Percentiles rank a stretch among this genome's conserved stretches.
Conservation (phyloP, 768 basidiomycete species). For the Artomyces pyxidatus region DNA sequence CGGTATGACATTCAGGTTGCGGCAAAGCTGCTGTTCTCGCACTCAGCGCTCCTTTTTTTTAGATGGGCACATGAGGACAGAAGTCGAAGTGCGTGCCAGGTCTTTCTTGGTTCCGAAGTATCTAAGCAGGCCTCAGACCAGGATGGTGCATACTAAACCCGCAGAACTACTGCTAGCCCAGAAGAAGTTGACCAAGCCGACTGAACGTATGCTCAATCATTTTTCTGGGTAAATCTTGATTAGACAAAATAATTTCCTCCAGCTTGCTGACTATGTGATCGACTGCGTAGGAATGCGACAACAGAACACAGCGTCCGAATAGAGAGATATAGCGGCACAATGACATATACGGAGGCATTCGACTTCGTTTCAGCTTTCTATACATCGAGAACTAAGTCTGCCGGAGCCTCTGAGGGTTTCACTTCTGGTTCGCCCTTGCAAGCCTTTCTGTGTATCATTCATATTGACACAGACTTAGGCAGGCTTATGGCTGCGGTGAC, state of each 20-base stretch:
- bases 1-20: no score
- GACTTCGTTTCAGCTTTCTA: conserved; percentile 59
- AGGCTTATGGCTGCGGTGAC: conserved; percentile 52
- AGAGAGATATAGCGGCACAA: conserved; percentile 48
- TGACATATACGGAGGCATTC: conserved; percentile 67
- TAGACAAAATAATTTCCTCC: neutral
- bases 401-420: conserved; percentile 34
- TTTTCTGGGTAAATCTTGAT: conserved; percentile 47
- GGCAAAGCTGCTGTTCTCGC: no score
- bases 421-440: conserved; percentile 31
- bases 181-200: conserved; percentile 52
- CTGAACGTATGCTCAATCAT: conserved; percentile 67
- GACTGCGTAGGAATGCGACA: conserved; percentile 12
- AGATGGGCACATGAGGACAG: conserved; percentile 81
- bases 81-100: conserved; percentile 59
- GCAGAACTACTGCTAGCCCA: conserved; percentile 69
- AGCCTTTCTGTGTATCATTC: neutral
- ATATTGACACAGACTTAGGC: conserved; percentile 30
- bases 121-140: conserved; percentile 43
- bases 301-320: conserved; percentile 41
- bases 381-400: conserved; percentile 36
- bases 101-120: neutral
- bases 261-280: conserved; percentile 1
- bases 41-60: no score
- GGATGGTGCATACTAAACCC: conserved; percentile 79